Conservation (phyloP, 140 eudicot species). For the Oenanthe javanica region DNA sequence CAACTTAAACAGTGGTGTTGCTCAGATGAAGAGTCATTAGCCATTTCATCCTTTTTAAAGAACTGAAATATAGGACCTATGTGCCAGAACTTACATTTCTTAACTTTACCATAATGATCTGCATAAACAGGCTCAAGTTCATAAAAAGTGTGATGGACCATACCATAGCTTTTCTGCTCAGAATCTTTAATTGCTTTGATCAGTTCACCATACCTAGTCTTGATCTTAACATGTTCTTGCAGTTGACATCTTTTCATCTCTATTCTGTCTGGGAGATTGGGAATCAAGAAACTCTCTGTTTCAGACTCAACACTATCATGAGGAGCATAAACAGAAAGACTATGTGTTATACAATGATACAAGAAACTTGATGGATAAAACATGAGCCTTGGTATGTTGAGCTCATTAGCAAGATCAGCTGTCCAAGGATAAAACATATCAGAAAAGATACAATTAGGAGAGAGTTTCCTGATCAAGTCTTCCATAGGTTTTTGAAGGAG, state of each 20-base stretch:
- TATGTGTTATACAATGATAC: slow-evolving; percentile 20
- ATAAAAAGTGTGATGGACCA: slow-evolving; percentile 33
- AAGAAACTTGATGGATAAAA: slow-evolving; percentile 32
- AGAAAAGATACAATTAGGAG: slow-evolving; percentile 16
- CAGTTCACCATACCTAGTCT: slow-evolving; percentile 9
- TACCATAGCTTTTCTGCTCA: slow-evolving; percentile 44
- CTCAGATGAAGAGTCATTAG: neutral
- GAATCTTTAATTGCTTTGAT: slow-evolving; percentile 20
- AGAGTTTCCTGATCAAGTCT: slow-evolving; percentile 15
- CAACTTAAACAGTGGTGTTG: slow-evolving; percentile 28
- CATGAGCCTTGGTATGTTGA: slow-evolving; percentile 40
- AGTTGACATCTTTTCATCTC: slow-evolving; percentile 43
- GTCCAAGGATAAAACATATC: slow-evolving; percentile 59
- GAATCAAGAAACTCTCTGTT: slow-evolving; percentile 37
- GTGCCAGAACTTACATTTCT: slow-evolving; percentile 33
- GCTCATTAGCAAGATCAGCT: slow-evolving; percentile 31
- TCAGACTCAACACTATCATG: slow-evolving; percentile 38
- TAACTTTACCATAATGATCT: slow-evolving; percentile 24
- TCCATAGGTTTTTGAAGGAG: slow-evolving; percentile 24
- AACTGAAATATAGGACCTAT: slow-evolving; percentile 45
- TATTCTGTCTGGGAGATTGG: slow-evolving; percentile 39
- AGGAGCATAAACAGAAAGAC: slow-evolving; percentile 31
- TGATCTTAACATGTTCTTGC: slow-evolving; percentile 17
- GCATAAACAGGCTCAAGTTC: slow-evolving; percentile 53
- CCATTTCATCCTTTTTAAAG: neutral